A percentile compares a stretch with the other conserved stretches of the same genome.
Evolutionary conservation across 768 basidiomycete genomes (phyloP).

Genomic region (Hebeloma cylindrosporum): DNA sequence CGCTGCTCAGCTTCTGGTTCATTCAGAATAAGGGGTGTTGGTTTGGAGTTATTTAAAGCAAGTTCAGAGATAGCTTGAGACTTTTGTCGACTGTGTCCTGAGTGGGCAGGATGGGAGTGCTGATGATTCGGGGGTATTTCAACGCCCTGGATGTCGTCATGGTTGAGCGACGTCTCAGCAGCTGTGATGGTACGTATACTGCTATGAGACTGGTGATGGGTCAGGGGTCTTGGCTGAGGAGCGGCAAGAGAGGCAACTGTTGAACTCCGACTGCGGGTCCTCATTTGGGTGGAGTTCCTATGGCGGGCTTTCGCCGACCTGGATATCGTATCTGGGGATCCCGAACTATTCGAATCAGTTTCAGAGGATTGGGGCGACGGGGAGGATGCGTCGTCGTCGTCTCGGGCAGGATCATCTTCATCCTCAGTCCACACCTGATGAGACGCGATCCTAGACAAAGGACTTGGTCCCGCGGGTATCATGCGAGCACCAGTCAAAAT

Average conservation of each 20-base stretch:
- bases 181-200: slow-evolving; percentile 74
- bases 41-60: slow-evolving; percentile 23
- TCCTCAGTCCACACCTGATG: slow-evolving; percentile 57
- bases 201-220: slow-evolving; percentile 56
- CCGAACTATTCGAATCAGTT: slow-evolving; percentile 50
- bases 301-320: slow-evolving; percentile 32
- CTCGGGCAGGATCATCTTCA: slow-evolving; percentile 37
- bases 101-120: slow-evolving; percentile 19
- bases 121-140: slow-evolving; percentile 27
- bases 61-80: slow-evolving; percentile 32
- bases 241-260: slow-evolving; percentile 64
- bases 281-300: slow-evolving; percentile 32
- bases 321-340: slow-evolving; percentile 28
- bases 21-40: slow-evolving; percentile 6
- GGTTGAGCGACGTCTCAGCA: slow-evolving; percentile 42
- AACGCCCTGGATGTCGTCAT: slow-evolving; percentile 16
- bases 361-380: slow-evolving; percentile 74
- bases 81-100: slow-evolving; percentile 30
- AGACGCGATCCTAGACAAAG: slow-evolving; percentile 58
- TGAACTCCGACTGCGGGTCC: slow-evolving; percentile 60
- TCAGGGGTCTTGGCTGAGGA: slow-evolving; percentile 30
- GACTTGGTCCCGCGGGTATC: slow-evolving; percentile 58
- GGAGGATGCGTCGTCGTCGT: slow-evolving; percentile 50
- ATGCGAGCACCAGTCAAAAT: slow-evolving; percentile 28
- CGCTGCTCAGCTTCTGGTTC: background rate